Conservation (phyloP, 805 yeast species). For the Yarrowia porcina region DNA sequence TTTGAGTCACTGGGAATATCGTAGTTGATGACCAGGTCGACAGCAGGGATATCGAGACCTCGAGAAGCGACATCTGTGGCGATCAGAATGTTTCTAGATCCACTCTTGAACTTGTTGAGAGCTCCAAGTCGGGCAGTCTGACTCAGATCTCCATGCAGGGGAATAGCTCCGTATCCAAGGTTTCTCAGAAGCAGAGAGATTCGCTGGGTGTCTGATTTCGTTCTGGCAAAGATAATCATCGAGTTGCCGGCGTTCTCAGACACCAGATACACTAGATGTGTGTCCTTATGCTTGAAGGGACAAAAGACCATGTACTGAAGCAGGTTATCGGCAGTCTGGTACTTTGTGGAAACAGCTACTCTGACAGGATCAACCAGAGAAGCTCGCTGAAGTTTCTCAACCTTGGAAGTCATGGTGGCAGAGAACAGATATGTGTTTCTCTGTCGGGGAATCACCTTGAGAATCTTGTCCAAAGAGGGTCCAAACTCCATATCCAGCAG, state of each 20-base stretch:
- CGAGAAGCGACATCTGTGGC: constrained; percentile 98
- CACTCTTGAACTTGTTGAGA: constrained; percentile 86
- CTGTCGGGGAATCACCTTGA: constrained; percentile 77
- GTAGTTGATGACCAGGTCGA: constrained; percentile 82
- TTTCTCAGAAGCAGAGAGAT: constrained; percentile 76
- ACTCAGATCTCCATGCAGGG: constrained; percentile 95
- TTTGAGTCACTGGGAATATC: constrained; percentile 96
- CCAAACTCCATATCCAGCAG: constrained; percentile 95
- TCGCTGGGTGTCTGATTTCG: constrained; percentile 93
- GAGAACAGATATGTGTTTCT: constrained; percentile 80
- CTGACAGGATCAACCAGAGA: constrained; percentile 84
- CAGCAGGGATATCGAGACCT: constrained; percentile 94
- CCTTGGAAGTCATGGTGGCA: constrained; percentile 96
- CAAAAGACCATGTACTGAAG: constrained; percentile 85
- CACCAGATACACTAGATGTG: constrained; percentile 74
- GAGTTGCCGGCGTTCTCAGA: constrained; percentile 83
- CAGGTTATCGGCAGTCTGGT: constrained; percentile 91
- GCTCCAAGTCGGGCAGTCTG: constrained; percentile 89
- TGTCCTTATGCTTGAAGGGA: constrained; percentile 89
- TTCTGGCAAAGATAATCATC: constrained; percentile 84
- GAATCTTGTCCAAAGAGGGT: constrained; percentile 82
- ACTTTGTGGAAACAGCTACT: constrained; percentile 82
- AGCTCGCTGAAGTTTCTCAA: constrained; percentile 92
- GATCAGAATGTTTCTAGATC: constrained; percentile 84
- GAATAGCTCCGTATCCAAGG: constrained; percentile 84